These are phyloP conservation scores for Cercospora canescens DNA, from an alignment of 2,329 filamentous ascomycete genomes.

Conservation along the genomic window DNA sequence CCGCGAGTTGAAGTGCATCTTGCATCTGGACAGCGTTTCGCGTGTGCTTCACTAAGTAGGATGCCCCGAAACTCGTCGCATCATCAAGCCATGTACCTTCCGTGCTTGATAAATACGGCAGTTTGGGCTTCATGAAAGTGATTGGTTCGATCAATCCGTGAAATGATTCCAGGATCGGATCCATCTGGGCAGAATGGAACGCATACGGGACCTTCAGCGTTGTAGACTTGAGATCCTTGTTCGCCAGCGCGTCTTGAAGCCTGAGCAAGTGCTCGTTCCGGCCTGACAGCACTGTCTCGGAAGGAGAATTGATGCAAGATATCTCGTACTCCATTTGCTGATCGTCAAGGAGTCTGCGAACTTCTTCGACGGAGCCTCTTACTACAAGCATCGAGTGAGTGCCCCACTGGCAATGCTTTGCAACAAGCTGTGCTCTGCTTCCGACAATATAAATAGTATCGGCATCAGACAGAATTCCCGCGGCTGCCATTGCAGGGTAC, in stretches of 20 bases:
- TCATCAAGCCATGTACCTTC: no score
- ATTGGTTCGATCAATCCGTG: no score
- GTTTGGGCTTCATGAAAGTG: no score
- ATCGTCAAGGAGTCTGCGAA: constrained; percentile 53
- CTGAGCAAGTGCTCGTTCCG: constrained; percentile 58
- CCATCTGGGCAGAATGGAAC: constrained; percentile 67
- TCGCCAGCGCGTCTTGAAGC: no score
- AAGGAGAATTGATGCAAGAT: constrained; percentile 74
- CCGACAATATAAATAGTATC: constrained; percentile 74
- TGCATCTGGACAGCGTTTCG: no score
- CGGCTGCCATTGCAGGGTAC: constrained; percentile 70
- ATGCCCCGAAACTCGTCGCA: no score
- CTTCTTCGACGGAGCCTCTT: constrained; percentile 52
- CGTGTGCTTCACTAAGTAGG: no score
- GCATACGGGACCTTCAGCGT: constrained; percentile 65
- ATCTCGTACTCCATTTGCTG: constrained; percentile 55
- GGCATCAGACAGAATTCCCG: constrained; percentile 68
- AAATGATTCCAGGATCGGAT: constrained; percentile 62
- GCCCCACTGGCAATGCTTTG: constrained; percentile 63
- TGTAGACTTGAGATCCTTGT: constrained; percentile 63
- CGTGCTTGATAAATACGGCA: no score
- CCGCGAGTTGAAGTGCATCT: no score
- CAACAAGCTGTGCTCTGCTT: constrained; percentile 64
- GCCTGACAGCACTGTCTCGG: constrained; percentile 78
- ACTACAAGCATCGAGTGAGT: constrained; percentile 69